Conservation (phyloP, 352 stramenopile species). For the Globisporangium apiculatum region DNA sequence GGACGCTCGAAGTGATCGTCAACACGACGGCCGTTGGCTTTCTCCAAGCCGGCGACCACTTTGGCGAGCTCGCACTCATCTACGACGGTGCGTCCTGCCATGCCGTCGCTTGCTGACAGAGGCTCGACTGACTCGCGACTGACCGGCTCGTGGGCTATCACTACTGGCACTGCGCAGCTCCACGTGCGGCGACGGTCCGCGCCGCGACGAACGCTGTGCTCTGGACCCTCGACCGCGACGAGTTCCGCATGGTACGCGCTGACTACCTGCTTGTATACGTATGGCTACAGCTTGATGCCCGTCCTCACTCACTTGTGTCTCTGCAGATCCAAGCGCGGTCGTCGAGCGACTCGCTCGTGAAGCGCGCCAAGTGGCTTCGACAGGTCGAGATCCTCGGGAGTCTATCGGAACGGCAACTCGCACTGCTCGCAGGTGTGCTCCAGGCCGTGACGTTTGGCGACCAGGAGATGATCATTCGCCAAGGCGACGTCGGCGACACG, state of each 20-base stretch:
- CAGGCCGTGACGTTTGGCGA: constrained; percentile 60
- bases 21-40: constrained; percentile 49
- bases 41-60: constrained; percentile 58
- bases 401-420: constrained; percentile 57
- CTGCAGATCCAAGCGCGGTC: constrained; percentile 55
- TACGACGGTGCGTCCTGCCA: constrained; percentile 42
- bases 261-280: not conserved
- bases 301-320: not conserved
- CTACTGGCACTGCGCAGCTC: constrained; percentile 29
- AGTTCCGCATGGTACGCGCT: constrained; percentile 60
- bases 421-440: constrained; percentile 54
- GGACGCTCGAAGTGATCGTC: constrained; percentile 64
- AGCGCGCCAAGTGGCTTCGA: constrained; percentile 60
- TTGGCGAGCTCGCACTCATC: constrained; percentile 90
- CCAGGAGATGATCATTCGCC: constrained; percentile 70
- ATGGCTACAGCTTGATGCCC: not conserved
- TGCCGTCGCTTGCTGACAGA: not conserved
- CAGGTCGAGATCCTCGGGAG: constrained; percentile 68
- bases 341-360: constrained; percentile 70
- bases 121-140: not conserved
- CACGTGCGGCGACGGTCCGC: constrained; percentile 86
- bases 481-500: constrained; percentile 73
- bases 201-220: constrained; percentile 84
- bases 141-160: not conserved
- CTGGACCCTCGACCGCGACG: constrained; percentile 86